These are phyloP conservation scores for Candida sithepensis DNA, from an alignment of 805 yeast species.

Conservation along the genomic window DNA sequence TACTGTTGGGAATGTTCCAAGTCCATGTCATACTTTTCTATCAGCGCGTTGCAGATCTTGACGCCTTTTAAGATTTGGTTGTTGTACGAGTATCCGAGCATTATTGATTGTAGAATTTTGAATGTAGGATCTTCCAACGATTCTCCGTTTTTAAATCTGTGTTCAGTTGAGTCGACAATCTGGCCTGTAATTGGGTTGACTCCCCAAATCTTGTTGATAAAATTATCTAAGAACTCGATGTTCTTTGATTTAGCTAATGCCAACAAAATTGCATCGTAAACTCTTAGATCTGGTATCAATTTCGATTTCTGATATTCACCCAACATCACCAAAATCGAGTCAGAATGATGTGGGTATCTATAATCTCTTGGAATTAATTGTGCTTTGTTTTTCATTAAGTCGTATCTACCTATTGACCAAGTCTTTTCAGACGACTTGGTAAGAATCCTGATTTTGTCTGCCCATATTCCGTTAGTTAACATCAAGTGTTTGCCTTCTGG, in stretches of 20 bases:
- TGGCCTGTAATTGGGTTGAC: slow-evolving; percentile 9
- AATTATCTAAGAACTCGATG: slow-evolving; percentile 19
- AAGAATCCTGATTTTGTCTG: slow-evolving; percentile 20
- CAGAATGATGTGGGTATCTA: slow-evolving; percentile 13
- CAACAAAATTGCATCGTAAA: slow-evolving; percentile 24
- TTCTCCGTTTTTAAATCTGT: slow-evolving; percentile 1
- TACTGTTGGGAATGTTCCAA: slow-evolving; percentile 18
- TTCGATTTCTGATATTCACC: slow-evolving; percentile 15
- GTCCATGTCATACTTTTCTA: slow-evolving; percentile 21
- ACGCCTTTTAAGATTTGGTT: slow-evolving; percentile 28
- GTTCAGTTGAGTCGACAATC: slow-evolving; percentile 13
- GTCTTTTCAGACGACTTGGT: slow-evolving; percentile 21
- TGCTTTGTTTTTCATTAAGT: slow-evolving; percentile 12
- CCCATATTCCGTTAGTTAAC: slow-evolving; percentile 25
- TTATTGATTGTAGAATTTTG: slow-evolving; percentile 22
- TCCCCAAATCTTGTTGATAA: slow-evolving; percentile 28
- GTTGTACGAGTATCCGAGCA: slow-evolving; percentile 29
- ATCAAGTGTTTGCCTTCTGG: slow-evolving; percentile 2
- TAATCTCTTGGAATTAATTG: slow-evolving; percentile 9
- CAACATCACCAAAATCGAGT: slow-evolving; percentile 13
- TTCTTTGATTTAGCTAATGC: slow-evolving; percentile 29
- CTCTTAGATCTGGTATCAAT: slow-evolving; percentile 18
- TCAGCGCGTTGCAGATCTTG: slow-evolving; percentile 19
- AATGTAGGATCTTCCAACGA: slow-evolving; percentile 25
- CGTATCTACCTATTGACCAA: slow-evolving; percentile 25